Base-by-base conservation (phyloP, 352 stramenopile genomes). In the Phytophthora tubulina region DNA sequence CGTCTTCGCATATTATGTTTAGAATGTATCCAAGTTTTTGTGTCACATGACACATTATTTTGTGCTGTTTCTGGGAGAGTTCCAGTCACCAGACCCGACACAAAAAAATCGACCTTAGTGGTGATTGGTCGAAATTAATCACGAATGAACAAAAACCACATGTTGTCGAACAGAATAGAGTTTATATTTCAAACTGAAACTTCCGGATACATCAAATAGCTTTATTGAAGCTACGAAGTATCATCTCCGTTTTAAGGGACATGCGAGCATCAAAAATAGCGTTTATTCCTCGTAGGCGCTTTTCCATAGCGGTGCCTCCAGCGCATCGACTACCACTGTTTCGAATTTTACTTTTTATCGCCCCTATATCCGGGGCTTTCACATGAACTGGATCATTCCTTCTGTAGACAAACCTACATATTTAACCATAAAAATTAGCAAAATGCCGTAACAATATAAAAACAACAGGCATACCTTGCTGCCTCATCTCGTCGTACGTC, bases 221-320 rank as follows among this genome's bases (percentile, higher is more conserved):
- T 10, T 60, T 60, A 9, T 48, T 46, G 27, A 60, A 60, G 36
- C 35, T 36, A 60, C 35, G 52, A 49, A 60, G 48, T 36, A 60
- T 7, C 4, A 35, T 60, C 36, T 49, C 21, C 35, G 21, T 60
- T 45, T 36, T 49, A 15, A 49, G 17, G 11, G 36, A 14, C 11
- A 49, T 17, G 36, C 52, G 49, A 6, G 52, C 52, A 21, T n/a
- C 38, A 60, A 49, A 39, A 13, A 17, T 60, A 39, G 17, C 48
- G 4, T 60, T 38, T 6, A 60, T 60, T 36, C 36, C 36, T 10
- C 52, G 36, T 3, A 60, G 15, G 21, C 35, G 52, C 7, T 60
- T 60, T 38, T 60, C 17, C 52, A 38, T 60, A 38, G 52, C 36
- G 9, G 15, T 46, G 2, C 36, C 52, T 4, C 52, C 21, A 35